Conservation (phyloP, 1,284 basidiomycete species). For the Testicularia cyperi region DNA sequence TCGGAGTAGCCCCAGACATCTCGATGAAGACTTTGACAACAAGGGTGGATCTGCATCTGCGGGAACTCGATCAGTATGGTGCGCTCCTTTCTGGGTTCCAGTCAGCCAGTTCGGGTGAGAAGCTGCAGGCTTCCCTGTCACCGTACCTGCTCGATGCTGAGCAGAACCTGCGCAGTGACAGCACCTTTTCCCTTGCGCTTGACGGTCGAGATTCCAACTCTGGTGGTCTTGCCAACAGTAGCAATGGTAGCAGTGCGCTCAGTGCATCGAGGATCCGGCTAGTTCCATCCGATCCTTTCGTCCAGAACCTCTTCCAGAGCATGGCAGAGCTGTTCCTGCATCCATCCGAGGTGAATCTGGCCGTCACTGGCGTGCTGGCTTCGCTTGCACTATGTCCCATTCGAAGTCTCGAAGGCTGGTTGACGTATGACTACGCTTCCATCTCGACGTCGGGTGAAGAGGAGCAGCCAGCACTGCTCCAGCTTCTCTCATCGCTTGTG, state of each 20-base stretch:
- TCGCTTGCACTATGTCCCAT: slow-evolving; percentile 79
- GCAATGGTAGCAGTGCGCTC: no score
- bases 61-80: slow-evolving; percentile 26
- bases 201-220: neutral
- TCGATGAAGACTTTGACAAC: neutral
- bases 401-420: slow-evolving; percentile 82
- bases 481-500: slow-evolving; percentile 32
- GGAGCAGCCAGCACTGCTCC: slow-evolving; percentile 46
- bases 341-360: slow-evolving; percentile 81
- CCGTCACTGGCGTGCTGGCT: slow-evolving; percentile 77
- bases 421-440: slow-evolving; percentile 63
- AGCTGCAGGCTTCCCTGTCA: slow-evolving; percentile 20
- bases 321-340: slow-evolving; percentile 80
- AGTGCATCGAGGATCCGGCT: slow-evolving; percentile 62
- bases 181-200: slow-evolving; percentile 27
- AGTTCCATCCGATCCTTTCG: slow-evolving; percentile 75
- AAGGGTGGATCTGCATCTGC: slow-evolving; percentile 13
- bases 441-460: slow-evolving; percentile 68
- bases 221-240: no score
- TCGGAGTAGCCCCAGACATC: neutral
- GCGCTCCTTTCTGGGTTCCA: slow-evolving; percentile 20
- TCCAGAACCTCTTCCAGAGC: slow-evolving; percentile 72
- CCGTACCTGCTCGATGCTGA: slow-evolving; percentile 77
- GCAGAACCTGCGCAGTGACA: slow-evolving; percentile 60
- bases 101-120: slow-evolving; percentile 2